phyloP scores from a whole-genome alignment of 306 rosid species.

The Carpinus viminea region DNA sequence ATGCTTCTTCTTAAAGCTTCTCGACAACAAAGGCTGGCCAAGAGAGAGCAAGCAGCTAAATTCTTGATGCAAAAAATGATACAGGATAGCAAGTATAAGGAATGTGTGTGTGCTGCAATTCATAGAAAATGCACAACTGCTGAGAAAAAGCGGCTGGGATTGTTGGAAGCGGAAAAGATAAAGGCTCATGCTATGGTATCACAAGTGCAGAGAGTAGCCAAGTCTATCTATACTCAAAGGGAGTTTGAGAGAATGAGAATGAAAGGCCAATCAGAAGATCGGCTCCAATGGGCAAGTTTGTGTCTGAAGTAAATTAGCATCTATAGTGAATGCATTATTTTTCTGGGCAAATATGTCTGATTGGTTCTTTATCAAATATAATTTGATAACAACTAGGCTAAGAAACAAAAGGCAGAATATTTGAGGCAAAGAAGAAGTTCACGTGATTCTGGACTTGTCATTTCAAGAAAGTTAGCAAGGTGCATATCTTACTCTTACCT shows the following conservation, averaged over 20 bases:
- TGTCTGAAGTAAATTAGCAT: not conserved
- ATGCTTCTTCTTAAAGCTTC: conserved; percentile 46
- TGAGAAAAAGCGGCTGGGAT: conserved; percentile 47
- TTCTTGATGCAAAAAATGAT: conserved; percentile 40
- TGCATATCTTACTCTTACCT: not conserved
- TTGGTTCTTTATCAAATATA: too few species aligned
- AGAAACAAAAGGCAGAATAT: conserved; percentile 22
- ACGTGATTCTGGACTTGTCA: not conserved
- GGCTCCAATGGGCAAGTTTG: conserved; percentile 48
- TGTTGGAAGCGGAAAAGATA: conserved; percentile 49
- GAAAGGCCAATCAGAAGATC: conserved; percentile 49
- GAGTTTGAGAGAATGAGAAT: conserved; percentile 47
- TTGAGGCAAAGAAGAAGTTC: conserved; percentile 21
- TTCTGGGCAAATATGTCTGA: not conserved
- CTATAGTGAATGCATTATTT: not conserved
- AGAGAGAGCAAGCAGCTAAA: conserved; percentile 49
- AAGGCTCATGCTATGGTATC: conserved; percentile 46
- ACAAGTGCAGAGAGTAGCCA: conserved; percentile 45
- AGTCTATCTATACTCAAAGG: conserved; percentile 39
- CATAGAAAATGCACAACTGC: conserved; percentile 49
- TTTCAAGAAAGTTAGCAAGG: conserved; percentile 23
- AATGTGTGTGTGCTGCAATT: conserved; percentile 49
- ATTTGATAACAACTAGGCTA: conserved; percentile 11
- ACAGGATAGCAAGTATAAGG: conserved; percentile 51
- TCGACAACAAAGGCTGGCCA: conserved; percentile 43